A percentile compares a stretch with the other conserved stretches of the same genome.
phyloP scores from a whole-genome alignment of 768 basidiomycete genomes.

The Leccinellum albellum region DNA sequence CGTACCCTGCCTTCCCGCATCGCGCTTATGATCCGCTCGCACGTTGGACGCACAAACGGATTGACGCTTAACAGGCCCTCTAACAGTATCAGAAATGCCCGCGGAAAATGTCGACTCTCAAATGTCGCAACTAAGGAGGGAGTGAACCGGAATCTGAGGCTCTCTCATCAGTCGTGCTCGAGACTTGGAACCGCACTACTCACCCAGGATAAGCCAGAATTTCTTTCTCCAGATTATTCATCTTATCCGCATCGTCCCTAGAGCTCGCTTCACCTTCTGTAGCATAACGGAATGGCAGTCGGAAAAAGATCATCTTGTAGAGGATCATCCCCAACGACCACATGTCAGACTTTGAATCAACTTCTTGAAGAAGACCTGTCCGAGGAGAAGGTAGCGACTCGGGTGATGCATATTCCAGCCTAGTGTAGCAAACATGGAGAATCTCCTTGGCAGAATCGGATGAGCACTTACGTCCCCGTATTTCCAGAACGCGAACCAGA shows the following conservation, averaged over 20 bases:
- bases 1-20: constrained; percentile 72
- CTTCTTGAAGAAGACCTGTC: constrained; percentile 61
- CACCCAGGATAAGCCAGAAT: constrained; percentile 75
- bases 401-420: constrained; percentile 84
- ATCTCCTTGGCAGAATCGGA: background rate
- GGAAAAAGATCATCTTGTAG: constrained; percentile 89
- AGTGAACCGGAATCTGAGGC: constrained; percentile 50
- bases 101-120: constrained; percentile 67
- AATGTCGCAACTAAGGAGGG: constrained; percentile 52
- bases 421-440: constrained; percentile 21
- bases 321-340: constrained; percentile 98
- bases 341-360: constrained; percentile 91
- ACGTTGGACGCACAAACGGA: constrained; percentile 62
- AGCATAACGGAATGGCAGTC: constrained; percentile 77
- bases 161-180: constrained; percentile 5
- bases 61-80: constrained; percentile 64
- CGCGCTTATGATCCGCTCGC: constrained; percentile 66
- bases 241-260: constrained; percentile 55
- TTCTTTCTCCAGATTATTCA: constrained; percentile 68
- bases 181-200: constrained; percentile 11
- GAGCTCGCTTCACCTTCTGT: constrained; percentile 53
- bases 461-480: constrained; percentile 76
- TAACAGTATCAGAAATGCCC: constrained; percentile 65
- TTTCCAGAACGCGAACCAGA: constrained; percentile 77
- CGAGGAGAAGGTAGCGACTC: constrained; percentile 74